Evolutionary conservation across 2,329 filamentous ascomycete genomes (phyloP).

Genomic region (Xylariaceae sp.): DNA sequence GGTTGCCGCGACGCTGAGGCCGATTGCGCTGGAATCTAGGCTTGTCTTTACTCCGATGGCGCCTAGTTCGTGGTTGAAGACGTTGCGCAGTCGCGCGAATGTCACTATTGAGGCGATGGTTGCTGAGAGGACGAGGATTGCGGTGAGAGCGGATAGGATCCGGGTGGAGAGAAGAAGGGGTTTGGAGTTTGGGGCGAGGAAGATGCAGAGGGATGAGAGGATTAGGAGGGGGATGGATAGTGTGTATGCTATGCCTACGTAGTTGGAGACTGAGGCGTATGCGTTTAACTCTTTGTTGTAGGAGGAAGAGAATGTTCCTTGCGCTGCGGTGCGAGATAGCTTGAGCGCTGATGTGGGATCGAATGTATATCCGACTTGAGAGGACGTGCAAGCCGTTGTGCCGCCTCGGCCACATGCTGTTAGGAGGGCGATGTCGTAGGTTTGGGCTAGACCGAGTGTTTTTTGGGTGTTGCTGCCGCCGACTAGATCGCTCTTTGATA

Average conservation of each 20-base stretch:
- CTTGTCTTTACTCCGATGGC: conserved; percentile 25
- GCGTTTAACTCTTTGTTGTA: conserved; percentile 25
- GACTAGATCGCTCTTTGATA: conserved; percentile 33
- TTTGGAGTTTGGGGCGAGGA: conserved; percentile 19
- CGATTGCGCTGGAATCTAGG: conserved; percentile 22
- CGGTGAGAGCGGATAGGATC: conserved; percentile 21
- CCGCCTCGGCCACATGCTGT: conserved; percentile 30
- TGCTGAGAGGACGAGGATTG: conserved; percentile 27
- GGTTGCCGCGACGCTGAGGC: conserved; percentile 28
- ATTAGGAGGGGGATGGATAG: conserved; percentile 23
- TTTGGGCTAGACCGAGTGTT: conserved; percentile 28
- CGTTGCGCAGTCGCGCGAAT: conserved; percentile 24
- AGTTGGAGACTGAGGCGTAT: conserved; percentile 28
- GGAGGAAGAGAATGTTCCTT: conserved; percentile 14
- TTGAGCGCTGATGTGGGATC: conserved; percentile 32
- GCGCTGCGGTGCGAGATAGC: conserved; percentile 26
- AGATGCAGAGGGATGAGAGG: conserved; percentile 22
- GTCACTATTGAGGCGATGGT: conserved; percentile 26
- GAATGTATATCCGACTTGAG: conserved; percentile 32
- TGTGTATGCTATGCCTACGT: conserved; percentile 31
- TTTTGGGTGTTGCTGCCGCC: conserved; percentile 28
- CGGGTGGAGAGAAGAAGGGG: conserved; percentile 15
- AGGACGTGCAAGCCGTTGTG: conserved; percentile 27
- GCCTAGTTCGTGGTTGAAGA: conserved; percentile 28
- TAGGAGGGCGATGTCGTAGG: conserved; percentile 34